A percentile compares a stretch with the other conserved stretches of the same genome.
phyloP scores from a whole-genome alignment of 2,329 filamentous ascomycete genomes.

The Aspergillus tubingensis region DNA sequence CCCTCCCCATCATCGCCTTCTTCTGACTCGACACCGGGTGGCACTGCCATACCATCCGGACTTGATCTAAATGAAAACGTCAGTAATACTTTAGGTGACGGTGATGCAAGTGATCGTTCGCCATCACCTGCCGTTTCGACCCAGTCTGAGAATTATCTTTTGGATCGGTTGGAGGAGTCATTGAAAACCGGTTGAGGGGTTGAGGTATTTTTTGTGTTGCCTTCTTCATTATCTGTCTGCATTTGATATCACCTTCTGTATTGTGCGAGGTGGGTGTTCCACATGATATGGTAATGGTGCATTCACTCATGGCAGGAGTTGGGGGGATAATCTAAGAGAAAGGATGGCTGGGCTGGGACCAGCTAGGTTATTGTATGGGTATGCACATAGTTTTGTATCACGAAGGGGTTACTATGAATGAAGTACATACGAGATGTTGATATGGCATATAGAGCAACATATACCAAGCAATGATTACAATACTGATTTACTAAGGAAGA shows the following conservation, averaged over 20 bases:
- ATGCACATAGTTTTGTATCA: not conserved
- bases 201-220: no score
- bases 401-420: no score
- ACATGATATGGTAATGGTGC: not conserved
- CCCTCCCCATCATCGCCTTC: not conserved
- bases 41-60: not conserved
- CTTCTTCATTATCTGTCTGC: not conserved
- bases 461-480: no score
- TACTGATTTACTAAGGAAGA: no score
- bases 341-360: not conserved
- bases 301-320: not conserved
- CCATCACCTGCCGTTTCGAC: slow-evolving; percentile 23
- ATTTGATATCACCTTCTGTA: not conserved
- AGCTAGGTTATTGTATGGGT: not conserved
- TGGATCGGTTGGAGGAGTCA: slow-evolving; percentile 30
- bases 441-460: no score
- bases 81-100: no score
- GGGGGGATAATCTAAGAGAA: not conserved
- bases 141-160: slow-evolving; percentile 25
- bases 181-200: no score
- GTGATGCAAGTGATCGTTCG: slow-evolving; percentile 9
- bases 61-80: not conserved
- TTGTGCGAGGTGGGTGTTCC: not conserved
- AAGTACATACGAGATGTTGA: no score
- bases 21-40: not conserved